Evolutionary conservation across 1,284 basidiomycete genomes (phyloP).

Genomic region (Ceratobasidium sp.): DNA sequence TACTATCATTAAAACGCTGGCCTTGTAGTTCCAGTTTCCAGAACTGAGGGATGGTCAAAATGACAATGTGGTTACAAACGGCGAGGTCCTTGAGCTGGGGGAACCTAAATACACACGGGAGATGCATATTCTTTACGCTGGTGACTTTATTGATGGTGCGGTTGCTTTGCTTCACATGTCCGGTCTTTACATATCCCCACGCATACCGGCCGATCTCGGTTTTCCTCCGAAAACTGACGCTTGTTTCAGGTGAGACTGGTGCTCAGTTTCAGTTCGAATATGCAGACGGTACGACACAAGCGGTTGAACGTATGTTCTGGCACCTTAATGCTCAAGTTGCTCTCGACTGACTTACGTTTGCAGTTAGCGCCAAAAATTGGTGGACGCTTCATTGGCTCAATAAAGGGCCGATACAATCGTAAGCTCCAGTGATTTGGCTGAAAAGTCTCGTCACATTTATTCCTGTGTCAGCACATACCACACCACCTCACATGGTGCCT

Average conservation of each 20-base stretch:
- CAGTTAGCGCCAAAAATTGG: constrained; percentile 46
- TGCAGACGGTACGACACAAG: constrained; percentile 44
- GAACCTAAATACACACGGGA: constrained; percentile 47
- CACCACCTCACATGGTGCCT: constrained; percentile 7
- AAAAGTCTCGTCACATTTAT: not conserved
- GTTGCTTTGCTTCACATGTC: not conserved
- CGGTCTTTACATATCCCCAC: not conserved
- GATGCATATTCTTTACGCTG: constrained; percentile 52
- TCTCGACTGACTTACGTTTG: constrained; percentile 8
- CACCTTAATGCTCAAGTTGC: too few relatives aligned
- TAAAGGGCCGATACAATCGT: constrained; percentile 48
- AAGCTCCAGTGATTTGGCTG: not conserved
- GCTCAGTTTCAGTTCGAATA: constrained; percentile 48
- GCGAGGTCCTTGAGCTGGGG: constrained; percentile 8
- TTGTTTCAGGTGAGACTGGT: constrained; percentile 47
- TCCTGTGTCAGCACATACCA: constrained; percentile 17
- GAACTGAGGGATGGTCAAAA: not conserved
- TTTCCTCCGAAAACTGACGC: not conserved
- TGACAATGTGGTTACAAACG: constrained; percentile 26
- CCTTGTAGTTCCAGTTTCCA: constrained; percentile 17
- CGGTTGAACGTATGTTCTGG: constrained; percentile 47
- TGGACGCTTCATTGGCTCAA: constrained; percentile 52
- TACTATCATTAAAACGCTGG: not conserved
- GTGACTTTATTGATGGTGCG: constrained; percentile 50
- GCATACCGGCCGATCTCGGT: not conserved